Base-by-base conservation (phyloP, 257 asterid species). In the Solanum okadae region DNA sequence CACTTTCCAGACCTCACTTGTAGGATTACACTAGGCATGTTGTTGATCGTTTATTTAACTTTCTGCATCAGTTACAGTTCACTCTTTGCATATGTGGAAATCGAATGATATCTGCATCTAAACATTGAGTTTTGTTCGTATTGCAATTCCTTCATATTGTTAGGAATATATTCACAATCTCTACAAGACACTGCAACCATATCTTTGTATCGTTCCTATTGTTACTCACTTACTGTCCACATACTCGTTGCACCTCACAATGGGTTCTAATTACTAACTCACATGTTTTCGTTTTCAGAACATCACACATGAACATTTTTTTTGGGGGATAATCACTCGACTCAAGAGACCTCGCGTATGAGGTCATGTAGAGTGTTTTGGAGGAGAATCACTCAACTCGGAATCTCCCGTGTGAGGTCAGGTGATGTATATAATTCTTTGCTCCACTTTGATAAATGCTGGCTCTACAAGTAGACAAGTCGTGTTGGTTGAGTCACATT, bases 1-100 rank as follows among this genome's bases (percentile, higher is more conserved):
- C 20, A 0, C 22, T 27, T 27, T 27, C 0, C 22, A 1, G 4
- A 12, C 7, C 1, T 12, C 73, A 65, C 7, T 10, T 10, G 33
- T 63, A 0, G 16, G 16, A 63, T 25, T 65, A 25, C 20, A 12
- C 35, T 67, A 25, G 2, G 35, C 20, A 3, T 15, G n/a, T 70
- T 70, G 37, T 68, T 68, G 38, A 7, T 68, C 0, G n/a, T 15
- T 7, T 68, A 18, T 27, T 29, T 14, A 72, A 72, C 65, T 25
- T 78, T 78, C 67, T 79, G 65, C 16, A 27, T 15, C 27, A 29
- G 14, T 16, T 29, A 18, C 10, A 16, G 4, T 49, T 81, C 86
- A 81, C 18, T 27, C 67, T 27, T 4, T 44, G 10, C 65, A 44
- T 42, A 14, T 38, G 13, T 79, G 31, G 38, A 18, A 79, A 79